Base-by-base conservation (phyloP, 2,329 filamentous ascomycete species). In the Alternaria dauci region DNA sequence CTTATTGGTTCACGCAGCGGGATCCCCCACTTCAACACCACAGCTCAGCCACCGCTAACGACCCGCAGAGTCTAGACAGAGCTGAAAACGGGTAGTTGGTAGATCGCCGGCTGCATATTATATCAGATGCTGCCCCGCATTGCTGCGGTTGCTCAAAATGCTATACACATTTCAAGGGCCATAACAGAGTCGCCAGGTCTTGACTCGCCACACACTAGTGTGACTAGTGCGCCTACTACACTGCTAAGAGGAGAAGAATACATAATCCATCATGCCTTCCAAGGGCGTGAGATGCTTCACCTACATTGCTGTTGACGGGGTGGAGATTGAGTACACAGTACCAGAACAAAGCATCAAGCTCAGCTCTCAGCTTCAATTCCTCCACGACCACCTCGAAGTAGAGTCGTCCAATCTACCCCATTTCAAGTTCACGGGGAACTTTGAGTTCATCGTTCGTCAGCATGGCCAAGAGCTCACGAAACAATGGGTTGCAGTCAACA, bases 401-500 rank as follows among this genome's bases (percentile, higher is more conserved):
- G 82, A 84, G 25, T 75, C 79, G 25, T 71, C 71, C 16, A 78
- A 81, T 56, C 81, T 84, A 36, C 62, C 73, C 16, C 76, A 72
- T 47, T 81, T 83, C 69, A 78, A 82, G 62, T 83, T 81, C 64
- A 75, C 72, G 0, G 83, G 83, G 1, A 77, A 75, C 14, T 85
- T 85, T 61, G 72, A 75, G 5, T 84, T 78, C 68, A 77, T 80
- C 6, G 75, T 79, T 1, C 74, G 76, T 7, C 70, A 70, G 28
- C 70, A 80, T 56, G 78, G 77, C 8, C 76, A 78, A 8, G 76
- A 80, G 14, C 65, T 85, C 41, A 79, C 77, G 0, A 76, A 77
- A 57, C 79, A 83, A 72, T 83, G 78, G 75, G 75, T 81, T 52
- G 76, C 82, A 6, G 77, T 85, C 67, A 84, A 84, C 61, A 75